These are phyloP conservation scores for Saccharomycopsis javanensis DNA, from an alignment of 805 yeast species.

Conservation along the genomic window DNA sequence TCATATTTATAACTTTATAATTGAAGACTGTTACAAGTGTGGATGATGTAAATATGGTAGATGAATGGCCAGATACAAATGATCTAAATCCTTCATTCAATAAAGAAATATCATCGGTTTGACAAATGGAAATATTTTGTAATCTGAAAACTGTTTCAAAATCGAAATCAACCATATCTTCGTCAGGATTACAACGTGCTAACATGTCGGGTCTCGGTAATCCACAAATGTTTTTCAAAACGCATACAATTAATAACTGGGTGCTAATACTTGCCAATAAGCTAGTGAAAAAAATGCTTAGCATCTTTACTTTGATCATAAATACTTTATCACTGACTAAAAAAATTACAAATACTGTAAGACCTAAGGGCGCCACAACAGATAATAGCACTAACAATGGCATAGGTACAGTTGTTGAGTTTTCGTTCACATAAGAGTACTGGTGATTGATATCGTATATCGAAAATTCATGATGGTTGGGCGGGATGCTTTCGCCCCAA, in stretches of 20 bases:
- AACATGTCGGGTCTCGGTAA: conserved; percentile 13
- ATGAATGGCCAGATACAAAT: conserved; percentile 10
- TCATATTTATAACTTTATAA: not conserved
- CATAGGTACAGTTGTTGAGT: conserved; percentile 1
- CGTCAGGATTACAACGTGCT: conserved; percentile 5
- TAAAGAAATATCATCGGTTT: not conserved
- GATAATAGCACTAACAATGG: not conserved
- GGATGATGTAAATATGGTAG: conserved; percentile 10
- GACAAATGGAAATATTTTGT: conserved; percentile 4
- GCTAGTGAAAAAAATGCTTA: not conserved
- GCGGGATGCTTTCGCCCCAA: conserved; percentile 3
- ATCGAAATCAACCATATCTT: not conserved
- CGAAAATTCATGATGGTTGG: conserved; percentile 13
- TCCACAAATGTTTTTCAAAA: conserved; percentile 13
- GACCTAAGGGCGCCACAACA: not conserved
- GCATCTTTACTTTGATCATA: not conserved
- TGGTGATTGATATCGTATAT: not conserved
- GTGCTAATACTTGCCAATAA: conserved; percentile 5
- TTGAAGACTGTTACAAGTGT: conserved; percentile 6
- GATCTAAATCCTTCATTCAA: conserved; percentile 11
- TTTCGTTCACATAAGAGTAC: conserved; percentile 1
- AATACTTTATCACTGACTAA: not conserved
- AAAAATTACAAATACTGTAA: not conserved
- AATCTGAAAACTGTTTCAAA: not conserved
- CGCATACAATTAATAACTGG: conserved; percentile 11